phyloP scores from a whole-genome alignment of 176 grass and related monocot genomes.

The Triticum timopheevii region DNA sequence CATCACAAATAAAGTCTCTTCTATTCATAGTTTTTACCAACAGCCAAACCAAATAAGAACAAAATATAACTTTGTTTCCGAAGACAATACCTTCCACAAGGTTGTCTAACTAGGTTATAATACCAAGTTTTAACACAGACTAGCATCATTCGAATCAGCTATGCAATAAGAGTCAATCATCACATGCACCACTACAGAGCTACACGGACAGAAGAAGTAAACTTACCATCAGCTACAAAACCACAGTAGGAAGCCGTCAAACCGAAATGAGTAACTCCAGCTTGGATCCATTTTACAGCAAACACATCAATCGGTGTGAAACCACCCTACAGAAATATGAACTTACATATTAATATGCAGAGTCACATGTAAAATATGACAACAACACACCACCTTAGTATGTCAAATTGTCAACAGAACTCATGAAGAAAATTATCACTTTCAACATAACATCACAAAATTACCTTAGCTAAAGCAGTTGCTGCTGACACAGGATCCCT shows the following conservation, averaged over 20 bases:
- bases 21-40: neutral
- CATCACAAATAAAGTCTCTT: constrained; percentile 5
- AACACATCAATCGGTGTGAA: constrained; percentile 82
- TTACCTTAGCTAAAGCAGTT: constrained; percentile 65
- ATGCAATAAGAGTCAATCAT: neutral
- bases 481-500: constrained; percentile 89
- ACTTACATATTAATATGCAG: constrained; percentile 23
- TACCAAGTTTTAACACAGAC: constrained; percentile 3
- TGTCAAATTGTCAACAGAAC: neutral
- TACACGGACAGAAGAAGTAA: constrained; percentile 10
- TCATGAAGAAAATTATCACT: neutral
- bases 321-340: constrained; percentile 58
- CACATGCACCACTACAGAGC: constrained; percentile 11
- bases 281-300: constrained; percentile 63
- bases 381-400: neutral
- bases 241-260: constrained; percentile 87
- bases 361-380: constrained; percentile 13
- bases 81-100: neutral
- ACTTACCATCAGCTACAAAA: constrained; percentile 87
- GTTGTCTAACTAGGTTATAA: constrained; percentile 7
- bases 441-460: constrained; percentile 19
- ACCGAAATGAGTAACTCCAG: constrained; percentile 71
- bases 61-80: neutral
- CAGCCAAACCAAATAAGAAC: constrained; percentile 8
- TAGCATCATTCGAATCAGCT: neutral